These are phyloP conservation scores for Beauveria bassiana DNA, from an alignment of 2,329 filamentous ascomycete species.

Conservation along the genomic window DNA sequence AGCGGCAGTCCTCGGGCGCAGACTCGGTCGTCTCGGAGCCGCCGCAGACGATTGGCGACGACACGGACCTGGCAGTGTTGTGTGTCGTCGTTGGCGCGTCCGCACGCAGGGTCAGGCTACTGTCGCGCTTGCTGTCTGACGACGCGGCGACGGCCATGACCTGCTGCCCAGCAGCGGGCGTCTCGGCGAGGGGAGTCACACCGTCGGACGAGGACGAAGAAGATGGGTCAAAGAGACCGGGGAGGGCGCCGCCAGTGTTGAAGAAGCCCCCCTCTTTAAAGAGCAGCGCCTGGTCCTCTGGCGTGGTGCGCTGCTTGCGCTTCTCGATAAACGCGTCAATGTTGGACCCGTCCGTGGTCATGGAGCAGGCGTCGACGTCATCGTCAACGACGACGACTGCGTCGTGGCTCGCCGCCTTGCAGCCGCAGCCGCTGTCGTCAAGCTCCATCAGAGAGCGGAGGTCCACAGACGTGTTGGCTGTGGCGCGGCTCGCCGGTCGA, in stretches of 20 bases:
- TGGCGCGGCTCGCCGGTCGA: constrained; percentile 35
- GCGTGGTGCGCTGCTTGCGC: constrained; percentile 10
- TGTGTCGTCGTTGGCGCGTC: background rate
- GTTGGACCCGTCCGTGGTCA: constrained; percentile 22
- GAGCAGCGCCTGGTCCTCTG: constrained; percentile 17
- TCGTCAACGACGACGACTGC: background rate
- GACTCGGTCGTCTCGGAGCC: background rate
- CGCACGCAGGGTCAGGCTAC: background rate
- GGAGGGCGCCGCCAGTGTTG: constrained; percentile 17
- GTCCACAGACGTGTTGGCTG: constrained; percentile 38
- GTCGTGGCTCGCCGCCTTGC: background rate
- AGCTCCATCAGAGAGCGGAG: constrained; percentile 14
- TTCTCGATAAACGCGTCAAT: constrained; percentile 21
- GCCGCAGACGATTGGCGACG: too few relatives aligned
- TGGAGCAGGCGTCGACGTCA: background rate
- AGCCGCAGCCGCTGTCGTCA: background rate
- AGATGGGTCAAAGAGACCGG: constrained; percentile 20
- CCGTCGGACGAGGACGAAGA: too few relatives aligned
- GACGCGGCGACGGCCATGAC: background rate
- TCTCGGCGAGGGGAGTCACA: background rate
- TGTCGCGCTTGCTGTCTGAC: background rate
- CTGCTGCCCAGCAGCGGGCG: background rate
- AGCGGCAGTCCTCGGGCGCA: background rate
- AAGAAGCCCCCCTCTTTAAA: constrained; percentile 22
- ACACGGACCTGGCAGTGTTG: too few relatives aligned